phyloP scores from a whole-genome alignment of 1,139 yeast genomes.

The Blastobotrys niveus region DNA sequence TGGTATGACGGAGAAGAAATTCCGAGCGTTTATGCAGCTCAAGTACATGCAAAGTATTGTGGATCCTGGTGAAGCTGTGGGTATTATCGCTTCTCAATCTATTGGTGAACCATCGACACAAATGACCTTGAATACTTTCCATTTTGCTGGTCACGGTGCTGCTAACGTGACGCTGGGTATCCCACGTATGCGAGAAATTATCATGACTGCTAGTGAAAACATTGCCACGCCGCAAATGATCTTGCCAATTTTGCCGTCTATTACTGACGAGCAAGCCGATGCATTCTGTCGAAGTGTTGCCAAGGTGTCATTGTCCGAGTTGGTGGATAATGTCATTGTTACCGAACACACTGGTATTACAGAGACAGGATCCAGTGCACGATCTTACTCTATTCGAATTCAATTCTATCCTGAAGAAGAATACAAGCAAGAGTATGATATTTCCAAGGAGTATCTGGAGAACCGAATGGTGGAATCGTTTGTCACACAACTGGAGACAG shows the following conservation, averaged over 20 bases:
- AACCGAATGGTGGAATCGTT: slow-evolving; percentile 58
- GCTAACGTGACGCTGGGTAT: slow-evolving; percentile 99
- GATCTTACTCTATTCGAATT: slow-evolving; percentile 71
- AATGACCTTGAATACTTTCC: slow-evolving; percentile 99
- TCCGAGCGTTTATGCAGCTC: slow-evolving; percentile 95
- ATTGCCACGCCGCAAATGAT: slow-evolving; percentile 99
- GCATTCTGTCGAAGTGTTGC: slow-evolving; percentile 90
- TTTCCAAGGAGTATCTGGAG: slow-evolving; percentile 73
- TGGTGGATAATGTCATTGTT: slow-evolving; percentile 78
- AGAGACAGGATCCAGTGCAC: slow-evolving; percentile 48
- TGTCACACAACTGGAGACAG: slow-evolving; percentile 62
- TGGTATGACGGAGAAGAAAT: slow-evolving; percentile 72
- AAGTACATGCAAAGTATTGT: slow-evolving; percentile 95
- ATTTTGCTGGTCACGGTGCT: slow-evolving; percentile 99
- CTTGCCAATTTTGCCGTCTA: slow-evolving; percentile 73
- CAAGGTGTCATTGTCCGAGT: slow-evolving; percentile 77
- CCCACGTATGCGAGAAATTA: slow-evolving; percentile 99
- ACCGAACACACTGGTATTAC: slow-evolving; percentile 71
- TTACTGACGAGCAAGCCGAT: slow-evolving; percentile 81
- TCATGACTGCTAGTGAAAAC: slow-evolving; percentile 95
- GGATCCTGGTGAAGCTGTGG: slow-evolving; percentile 97
- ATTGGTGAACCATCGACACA: slow-evolving; percentile 99
- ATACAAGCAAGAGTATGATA: slow-evolving; percentile 84
- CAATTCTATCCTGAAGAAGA: slow-evolving; percentile 71
- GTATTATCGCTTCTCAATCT: slow-evolving; percentile 96